Conservation (phyloP, 1,284 basidiomycete species). For the Ceratobasidium theobromae region DNA sequence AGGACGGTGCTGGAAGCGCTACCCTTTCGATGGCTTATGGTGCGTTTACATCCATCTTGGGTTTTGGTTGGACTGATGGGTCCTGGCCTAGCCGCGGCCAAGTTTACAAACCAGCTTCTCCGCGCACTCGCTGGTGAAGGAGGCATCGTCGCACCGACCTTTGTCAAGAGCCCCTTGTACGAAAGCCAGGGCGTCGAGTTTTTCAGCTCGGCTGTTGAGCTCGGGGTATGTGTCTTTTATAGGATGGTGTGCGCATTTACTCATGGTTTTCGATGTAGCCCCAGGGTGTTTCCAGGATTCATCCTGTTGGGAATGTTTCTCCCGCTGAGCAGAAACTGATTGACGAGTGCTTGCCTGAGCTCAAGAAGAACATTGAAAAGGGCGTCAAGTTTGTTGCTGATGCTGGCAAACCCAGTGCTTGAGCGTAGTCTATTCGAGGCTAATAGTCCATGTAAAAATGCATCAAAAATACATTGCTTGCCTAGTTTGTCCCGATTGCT, state of each 20-base stretch:
- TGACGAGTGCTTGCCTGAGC: conserved; percentile 85
- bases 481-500: too few relatives aligned
- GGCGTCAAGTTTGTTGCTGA: conserved; percentile 72
- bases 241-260: conserved; percentile 23
- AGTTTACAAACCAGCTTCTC: conserved; percentile 82
- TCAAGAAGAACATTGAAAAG: conserved; percentile 97
- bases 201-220: conserved; percentile 89
- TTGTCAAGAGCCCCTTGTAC: conserved; percentile 71
- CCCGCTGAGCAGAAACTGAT: conserved; percentile 84
- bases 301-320: conserved; percentile 74
- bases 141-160: conserved; percentile 80
- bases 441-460: too few relatives aligned
- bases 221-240: conserved; percentile 64
- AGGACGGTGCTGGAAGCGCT: conserved; percentile 86
- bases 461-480: too few relatives aligned
- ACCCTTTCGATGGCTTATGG: conserved; percentile 92
- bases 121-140: conserved; percentile 86
- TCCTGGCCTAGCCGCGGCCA: conserved; percentile 63
- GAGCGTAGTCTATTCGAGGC: neutral
- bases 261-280: conserved; percentile 48
- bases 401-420: conserved; percentile 1
- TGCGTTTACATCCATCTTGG: conserved; percentile 14
- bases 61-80: too few relatives aligned
- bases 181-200: conserved; percentile 61
- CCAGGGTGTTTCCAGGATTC: conserved; percentile 89